phyloP scores from a whole-genome alignment of 2,329 filamentous ascomycete species.

The Harringtonia lauricola region DNA sequence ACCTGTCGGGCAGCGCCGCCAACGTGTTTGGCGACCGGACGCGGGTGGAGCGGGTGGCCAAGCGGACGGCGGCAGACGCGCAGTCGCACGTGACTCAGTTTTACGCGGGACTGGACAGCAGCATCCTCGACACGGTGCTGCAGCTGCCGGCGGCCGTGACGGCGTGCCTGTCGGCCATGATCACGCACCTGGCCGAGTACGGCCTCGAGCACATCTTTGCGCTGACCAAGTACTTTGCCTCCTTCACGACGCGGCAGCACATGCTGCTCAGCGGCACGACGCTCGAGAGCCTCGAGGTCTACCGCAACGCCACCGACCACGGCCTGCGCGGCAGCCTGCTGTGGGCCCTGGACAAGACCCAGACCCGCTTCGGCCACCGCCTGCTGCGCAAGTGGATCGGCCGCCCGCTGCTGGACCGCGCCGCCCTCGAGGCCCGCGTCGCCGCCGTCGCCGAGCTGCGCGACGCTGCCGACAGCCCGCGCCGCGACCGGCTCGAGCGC shows the following conservation, averaged over 20 bases:
- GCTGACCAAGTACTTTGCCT: conserved; percentile 92
- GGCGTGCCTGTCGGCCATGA: conserved; percentile 92
- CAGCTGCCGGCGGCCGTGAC: conserved; percentile 77
- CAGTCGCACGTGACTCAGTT: conserved; percentile 87
- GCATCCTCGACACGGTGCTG: conserved; percentile 75
- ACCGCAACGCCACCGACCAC: conserved; percentile 86
- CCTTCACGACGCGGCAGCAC: conserved; percentile 85
- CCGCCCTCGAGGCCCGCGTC: conserved; percentile 65
- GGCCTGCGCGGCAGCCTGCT: conserved; percentile 79
- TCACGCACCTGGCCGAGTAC: conserved; percentile 83
- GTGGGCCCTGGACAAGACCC: conserved; percentile 89
- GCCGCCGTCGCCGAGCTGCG: conserved; percentile 79
- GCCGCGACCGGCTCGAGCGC: conserved; percentile 62
- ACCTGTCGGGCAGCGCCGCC: conserved; percentile 78
- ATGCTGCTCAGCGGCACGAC: conserved; percentile 97
- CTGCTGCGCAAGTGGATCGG: conserved; percentile 93
- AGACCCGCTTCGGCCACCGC: conserved; percentile 79
- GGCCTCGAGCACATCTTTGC: conserved; percentile 92
- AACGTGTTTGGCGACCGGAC: conserved; percentile 90
- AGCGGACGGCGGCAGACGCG: conserved; percentile 69
- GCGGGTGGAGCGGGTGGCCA: conserved; percentile 72
- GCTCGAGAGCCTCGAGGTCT: conserved; percentile 86
- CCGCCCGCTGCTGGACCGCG: conserved; percentile 69
- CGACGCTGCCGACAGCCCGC: conserved; percentile 50
- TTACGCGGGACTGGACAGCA: conserved; percentile 66